phyloP scores from a whole-genome alignment of 352 stramenopile genomes.

The Globisporangium perplexum region DNA sequence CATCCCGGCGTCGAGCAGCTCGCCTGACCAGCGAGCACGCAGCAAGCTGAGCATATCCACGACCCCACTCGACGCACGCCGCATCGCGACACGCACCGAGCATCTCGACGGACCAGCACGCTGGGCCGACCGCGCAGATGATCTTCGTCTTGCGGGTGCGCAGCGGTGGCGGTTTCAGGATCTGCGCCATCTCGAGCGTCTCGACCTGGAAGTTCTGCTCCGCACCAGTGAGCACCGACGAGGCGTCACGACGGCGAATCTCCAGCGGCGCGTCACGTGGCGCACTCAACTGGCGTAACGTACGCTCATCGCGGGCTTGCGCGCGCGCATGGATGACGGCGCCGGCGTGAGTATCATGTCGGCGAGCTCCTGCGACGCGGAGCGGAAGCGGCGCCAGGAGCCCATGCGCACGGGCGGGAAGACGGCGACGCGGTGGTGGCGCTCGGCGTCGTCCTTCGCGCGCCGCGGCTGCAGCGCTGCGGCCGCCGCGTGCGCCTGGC shows the following conservation, averaged over 20 bases:
- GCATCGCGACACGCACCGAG: conserved; percentile 59
- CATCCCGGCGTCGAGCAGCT: conserved; percentile 90
- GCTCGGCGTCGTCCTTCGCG: conserved; percentile 16
- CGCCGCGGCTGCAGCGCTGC: conserved; percentile 1
- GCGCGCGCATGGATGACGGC: conserved; percentile 24
- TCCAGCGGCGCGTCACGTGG: neutral
- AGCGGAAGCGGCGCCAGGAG: conserved; percentile 59
- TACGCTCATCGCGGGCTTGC: conserved; percentile 27
- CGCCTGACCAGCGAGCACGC: conserved; percentile 17
- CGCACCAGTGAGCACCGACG: neutral
- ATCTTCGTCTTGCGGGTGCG: conserved; percentile 96
- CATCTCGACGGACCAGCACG: conserved; percentile 94
- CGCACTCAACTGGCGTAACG: neutral
- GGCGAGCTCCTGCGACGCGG: conserved; percentile 57
- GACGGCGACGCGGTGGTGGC: conserved; percentile 29
- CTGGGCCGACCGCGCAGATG: conserved; percentile 97
- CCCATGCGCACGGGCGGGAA: conserved; percentile 59
- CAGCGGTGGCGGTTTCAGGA: conserved; percentile 43
- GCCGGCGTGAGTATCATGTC: conserved; percentile 39
- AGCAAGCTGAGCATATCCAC: neutral
- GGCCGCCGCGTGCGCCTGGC: neutral
- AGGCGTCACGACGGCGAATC: no score
- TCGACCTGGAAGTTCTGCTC: conserved; percentile 63
- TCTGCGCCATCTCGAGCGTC: conserved; percentile 58
- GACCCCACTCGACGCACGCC: neutral